Percentiles rank a stretch among this genome's conserved stretches.
Evolutionary conservation across 1,284 basidiomycete species (phyloP).

Genomic region (Apiotrichum gracile): DNA sequence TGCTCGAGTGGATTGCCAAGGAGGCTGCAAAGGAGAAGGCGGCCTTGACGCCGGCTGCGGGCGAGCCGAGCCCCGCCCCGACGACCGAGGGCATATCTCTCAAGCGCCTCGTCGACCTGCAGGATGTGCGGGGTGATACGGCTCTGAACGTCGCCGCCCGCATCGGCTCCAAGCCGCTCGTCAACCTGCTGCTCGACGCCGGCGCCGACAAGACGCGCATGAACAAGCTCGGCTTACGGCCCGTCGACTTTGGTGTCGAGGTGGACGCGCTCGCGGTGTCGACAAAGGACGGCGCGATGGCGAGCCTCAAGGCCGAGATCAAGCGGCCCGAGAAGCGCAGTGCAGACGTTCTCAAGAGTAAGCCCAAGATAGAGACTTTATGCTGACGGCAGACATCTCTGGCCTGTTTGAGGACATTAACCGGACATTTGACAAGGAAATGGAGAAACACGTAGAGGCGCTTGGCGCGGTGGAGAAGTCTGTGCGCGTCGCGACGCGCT

Average conservation of each 20-base stretch:
- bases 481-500: conserved; percentile 79
- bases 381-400: conserved; percentile 64
- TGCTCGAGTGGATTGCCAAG: conserved; percentile 72
- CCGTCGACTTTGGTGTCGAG: conserved; percentile 90
- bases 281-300: conserved; percentile 67
- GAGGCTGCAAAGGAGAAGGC: conserved; percentile 20
- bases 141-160: conserved; percentile 91
- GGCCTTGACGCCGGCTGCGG: conserved; percentile 40
- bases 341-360: conserved; percentile 80
- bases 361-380: conserved; percentile 13
- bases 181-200: conserved; percentile 81
- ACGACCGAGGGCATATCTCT: conserved; percentile 48
- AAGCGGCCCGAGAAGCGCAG: conserved; percentile 75
- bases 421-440: conserved; percentile 72
- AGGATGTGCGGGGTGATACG: conserved; percentile 95
- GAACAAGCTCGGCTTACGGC: conserved; percentile 90
- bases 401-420: conserved; percentile 71
- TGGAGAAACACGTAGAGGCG: conserved; percentile 77
- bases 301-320: conserved; percentile 62
- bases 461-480: conserved; percentile 80
- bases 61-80: neutral
- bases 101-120: conserved; percentile 76
- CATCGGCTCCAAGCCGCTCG: conserved; percentile 83
- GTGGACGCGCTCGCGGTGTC: conserved; percentile 58
- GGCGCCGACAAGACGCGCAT: conserved; percentile 83